Conservation (phyloP, 1,284 basidiomycete species). For the Chiua sp. region DNA sequence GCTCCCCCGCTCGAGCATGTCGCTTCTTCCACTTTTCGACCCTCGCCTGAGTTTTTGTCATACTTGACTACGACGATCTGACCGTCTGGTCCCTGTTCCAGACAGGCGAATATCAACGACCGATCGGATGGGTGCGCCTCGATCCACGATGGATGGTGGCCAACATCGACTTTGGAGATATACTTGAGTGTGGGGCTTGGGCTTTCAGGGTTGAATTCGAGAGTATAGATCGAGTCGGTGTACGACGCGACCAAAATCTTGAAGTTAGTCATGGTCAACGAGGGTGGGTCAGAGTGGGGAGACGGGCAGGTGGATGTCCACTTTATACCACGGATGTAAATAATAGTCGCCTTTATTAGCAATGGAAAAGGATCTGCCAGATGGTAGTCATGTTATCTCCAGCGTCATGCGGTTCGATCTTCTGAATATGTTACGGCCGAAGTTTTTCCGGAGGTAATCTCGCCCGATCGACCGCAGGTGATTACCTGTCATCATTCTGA, state of each 20-base stretch:
- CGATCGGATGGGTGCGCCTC: constrained; percentile 58
- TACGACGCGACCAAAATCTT: constrained; percentile 70
- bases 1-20: constrained; percentile 49
- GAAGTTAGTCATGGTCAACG: constrained; percentile 16
- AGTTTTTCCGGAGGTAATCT: neutral
- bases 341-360: neutral
- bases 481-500: neutral
- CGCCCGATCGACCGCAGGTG: neutral
- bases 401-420: neutral
- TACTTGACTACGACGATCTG: constrained; percentile 60
- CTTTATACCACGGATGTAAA: neutral
- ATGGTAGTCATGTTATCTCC: neutral
- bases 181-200: constrained; percentile 46
- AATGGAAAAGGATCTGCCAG: neutral
- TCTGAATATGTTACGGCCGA: neutral
- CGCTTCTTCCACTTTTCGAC: constrained; percentile 36
- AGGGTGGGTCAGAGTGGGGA: neutral
- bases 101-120: constrained; percentile 55
- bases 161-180: constrained; percentile 53
- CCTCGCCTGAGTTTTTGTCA: constrained; percentile 38
- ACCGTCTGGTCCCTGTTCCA: constrained; percentile 64
- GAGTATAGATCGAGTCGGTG: constrained; percentile 61
- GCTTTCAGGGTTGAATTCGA: constrained; percentile 47
- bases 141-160: constrained; percentile 75
- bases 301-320: neutral